Base-by-base conservation (phyloP, 176 grass and related monocot species). In the Pontederia paniculata region DNA sequence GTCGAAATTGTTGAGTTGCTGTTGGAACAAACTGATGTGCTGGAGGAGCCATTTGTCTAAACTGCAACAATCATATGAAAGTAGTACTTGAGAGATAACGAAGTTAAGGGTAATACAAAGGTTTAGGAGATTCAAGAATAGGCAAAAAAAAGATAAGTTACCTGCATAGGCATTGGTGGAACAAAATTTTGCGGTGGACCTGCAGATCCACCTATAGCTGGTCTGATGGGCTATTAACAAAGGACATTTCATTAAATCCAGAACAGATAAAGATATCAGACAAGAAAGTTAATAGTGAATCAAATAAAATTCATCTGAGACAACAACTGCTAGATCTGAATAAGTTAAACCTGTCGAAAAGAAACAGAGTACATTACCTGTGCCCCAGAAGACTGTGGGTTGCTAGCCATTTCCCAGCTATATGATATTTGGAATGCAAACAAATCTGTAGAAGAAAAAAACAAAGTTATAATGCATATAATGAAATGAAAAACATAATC, bases 151-250 rank as follows among this genome's bases (percentile, higher is more conserved):
- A 45, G 13, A 8, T 50, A 48, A 7, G 55, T 68, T 72, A 98
- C 93, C 93, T 88, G 93, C 77, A 91, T 84, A n/a, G 74, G 69
- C 65, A 91, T 88, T 46, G 80, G 93, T 21, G 83, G 77, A 58
- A 75, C 86, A 64, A 84, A 73, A 80, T 91, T 91, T 84, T 91
- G 90, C 54, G 74, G 60, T 59, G 78, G 93, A 44, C 65, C 63
- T 15, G 43, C 52, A 53, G 78, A 78, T 42, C 79, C 74, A 63
- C 82, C 67, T 49, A 76, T 77, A 70, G 83, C 71, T 79, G 91
- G 84, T 70, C 81, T 83, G 45, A 73, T 78, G 22, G 76, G 89
- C 89, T 95, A 78, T 58, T 63, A 41, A 72, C 16, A 44, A 21
- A 52, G 61, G 44, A 60, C 12, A 53, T 15, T n/a, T 44, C 31